Conservation (phyloP, 768 basidiomycete species). For the Pleurotus salmoneostramineus region DNA sequence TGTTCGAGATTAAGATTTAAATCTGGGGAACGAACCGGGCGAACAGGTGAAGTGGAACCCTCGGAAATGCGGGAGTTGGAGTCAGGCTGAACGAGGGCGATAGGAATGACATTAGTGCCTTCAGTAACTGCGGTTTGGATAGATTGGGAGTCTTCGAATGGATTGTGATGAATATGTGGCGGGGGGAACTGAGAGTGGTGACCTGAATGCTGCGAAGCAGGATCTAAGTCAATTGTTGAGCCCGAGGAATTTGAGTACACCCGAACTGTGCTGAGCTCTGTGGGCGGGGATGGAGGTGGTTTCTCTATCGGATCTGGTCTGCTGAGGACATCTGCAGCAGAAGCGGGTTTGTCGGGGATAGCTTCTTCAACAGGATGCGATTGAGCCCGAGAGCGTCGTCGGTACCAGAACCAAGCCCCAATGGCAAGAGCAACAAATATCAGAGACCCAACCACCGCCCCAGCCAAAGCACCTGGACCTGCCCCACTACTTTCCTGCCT, state of each 20-base stretch:
- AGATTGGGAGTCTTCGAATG: slow-evolving; percentile 73
- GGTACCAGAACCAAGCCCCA: slow-evolving; percentile 58
- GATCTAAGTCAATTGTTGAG: slow-evolving; percentile 59
- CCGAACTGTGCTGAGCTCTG: slow-evolving; percentile 38
- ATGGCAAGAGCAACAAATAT: slow-evolving; percentile 53
- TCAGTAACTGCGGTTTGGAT: slow-evolving; percentile 82
- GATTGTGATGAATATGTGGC: slow-evolving; percentile 43
- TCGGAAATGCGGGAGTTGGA: slow-evolving; percentile 34
- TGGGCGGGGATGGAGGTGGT: slow-evolving; percentile 21
- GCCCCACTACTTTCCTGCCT: slow-evolving; percentile 29
- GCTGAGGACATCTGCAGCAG: slow-evolving; percentile 75
- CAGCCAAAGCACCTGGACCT: slow-evolving; percentile 70
- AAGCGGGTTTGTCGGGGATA: slow-evolving; percentile 62
- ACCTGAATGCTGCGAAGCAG: slow-evolving; percentile 34
- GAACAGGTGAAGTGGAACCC: slow-evolving; percentile 36
- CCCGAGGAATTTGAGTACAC: slow-evolving; percentile 44
- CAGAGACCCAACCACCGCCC: slow-evolving; percentile 64
- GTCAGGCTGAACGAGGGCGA: slow-evolving; percentile 70
- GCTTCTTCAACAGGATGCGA: slow-evolving; percentile 26
- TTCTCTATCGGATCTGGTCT: slow-evolving; percentile 82
- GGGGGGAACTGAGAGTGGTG: slow-evolving; percentile 41
- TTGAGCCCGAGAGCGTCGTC: slow-evolving; percentile 27
- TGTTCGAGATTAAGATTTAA: slow-evolving; percentile 62
- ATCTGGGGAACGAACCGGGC: slow-evolving; percentile 57
- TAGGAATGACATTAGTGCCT: slow-evolving; percentile 83